phyloP scores from a whole-genome alignment of 495 filamentous ascomycete species.

The Aspergillus saccharolyticus region DNA sequence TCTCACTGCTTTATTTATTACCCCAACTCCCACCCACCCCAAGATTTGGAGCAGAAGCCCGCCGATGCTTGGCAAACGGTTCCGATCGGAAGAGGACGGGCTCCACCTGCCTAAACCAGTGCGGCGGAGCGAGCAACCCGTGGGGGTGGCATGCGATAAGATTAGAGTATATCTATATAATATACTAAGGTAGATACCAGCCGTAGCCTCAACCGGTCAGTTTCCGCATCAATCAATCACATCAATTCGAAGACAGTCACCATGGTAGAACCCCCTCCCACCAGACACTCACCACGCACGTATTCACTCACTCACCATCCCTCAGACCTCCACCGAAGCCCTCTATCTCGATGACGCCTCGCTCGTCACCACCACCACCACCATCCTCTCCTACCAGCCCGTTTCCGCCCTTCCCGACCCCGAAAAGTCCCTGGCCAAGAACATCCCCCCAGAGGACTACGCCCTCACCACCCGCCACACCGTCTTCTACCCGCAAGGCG shows the following conservation, averaged over 20 bases:
- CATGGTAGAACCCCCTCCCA: too few species aligned
- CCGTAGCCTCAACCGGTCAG: neutral
- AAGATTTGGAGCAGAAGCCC: neutral
- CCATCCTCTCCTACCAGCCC: conserved; percentile 41
- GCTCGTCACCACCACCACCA: conserved; percentile 40
- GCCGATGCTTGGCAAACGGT: neutral
- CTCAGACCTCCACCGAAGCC: conserved; percentile 21
- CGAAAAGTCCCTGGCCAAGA: conserved; percentile 31
- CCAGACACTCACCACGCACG: too few species aligned
- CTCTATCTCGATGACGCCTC: conserved; percentile 53
- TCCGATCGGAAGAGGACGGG: neutral
- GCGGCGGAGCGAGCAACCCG: neutral
- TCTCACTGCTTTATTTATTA: too few species aligned
- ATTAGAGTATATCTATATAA: neutral
- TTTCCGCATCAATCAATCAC: neutral
- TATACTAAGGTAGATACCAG: too few species aligned
- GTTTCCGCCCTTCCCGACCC: conserved; percentile 44
- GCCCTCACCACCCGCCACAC: conserved; percentile 50
- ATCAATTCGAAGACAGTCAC: neutral
- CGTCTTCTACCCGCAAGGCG: conserved; percentile 62
- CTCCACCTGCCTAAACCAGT: neutral
- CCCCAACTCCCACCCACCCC: neutral
- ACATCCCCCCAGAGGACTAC: conserved; percentile 14
- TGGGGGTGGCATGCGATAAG: neutral
- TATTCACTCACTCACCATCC: neutral